Evolutionary conservation across 1,284 basidiomycete species (phyloP).

Genomic region (Trichosporon ovoides): DNA sequence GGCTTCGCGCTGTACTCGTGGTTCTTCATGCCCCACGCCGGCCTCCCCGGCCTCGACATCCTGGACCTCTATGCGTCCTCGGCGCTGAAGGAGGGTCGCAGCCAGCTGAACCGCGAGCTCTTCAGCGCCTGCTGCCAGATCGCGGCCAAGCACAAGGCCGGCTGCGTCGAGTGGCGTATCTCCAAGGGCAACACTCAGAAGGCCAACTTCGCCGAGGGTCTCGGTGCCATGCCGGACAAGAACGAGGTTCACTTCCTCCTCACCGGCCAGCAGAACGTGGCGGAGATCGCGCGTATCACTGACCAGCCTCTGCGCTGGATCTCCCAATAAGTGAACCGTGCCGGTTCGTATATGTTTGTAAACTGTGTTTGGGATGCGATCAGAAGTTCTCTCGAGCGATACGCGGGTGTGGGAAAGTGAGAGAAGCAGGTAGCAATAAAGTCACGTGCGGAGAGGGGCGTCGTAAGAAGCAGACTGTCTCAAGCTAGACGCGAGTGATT

Average conservation of each 20-base stretch:
- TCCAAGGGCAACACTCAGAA: neutral
- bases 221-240: neutral
- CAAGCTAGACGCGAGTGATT: too few relatives aligned
- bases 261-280: neutral
- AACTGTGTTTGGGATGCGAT: neutral
- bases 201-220: neutral
- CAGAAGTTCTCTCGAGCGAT: too few relatives aligned
- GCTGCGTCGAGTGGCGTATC: conserved; percentile 3
- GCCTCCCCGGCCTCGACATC: neutral
- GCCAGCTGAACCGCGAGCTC: neutral
- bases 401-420: too few relatives aligned
- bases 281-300: neutral
- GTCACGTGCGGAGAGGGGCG: too few relatives aligned
- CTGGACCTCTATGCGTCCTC: conserved; percentile 2
- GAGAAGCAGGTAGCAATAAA: too few relatives aligned
- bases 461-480: neutral
- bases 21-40: neutral
- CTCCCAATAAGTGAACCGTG: neutral
- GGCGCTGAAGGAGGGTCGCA: neutral
- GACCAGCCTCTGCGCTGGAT: conserved; percentile 1
- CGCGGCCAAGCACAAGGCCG: neutral
- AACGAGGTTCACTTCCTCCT: neutral
- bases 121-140: conserved; percentile 3
- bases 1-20: conserved; percentile 5
- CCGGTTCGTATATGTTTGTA: neutral